Evolutionary conservation across 148 eudicot species (phyloP).

Genomic region (Rhododendron kiyosumense): DNA sequence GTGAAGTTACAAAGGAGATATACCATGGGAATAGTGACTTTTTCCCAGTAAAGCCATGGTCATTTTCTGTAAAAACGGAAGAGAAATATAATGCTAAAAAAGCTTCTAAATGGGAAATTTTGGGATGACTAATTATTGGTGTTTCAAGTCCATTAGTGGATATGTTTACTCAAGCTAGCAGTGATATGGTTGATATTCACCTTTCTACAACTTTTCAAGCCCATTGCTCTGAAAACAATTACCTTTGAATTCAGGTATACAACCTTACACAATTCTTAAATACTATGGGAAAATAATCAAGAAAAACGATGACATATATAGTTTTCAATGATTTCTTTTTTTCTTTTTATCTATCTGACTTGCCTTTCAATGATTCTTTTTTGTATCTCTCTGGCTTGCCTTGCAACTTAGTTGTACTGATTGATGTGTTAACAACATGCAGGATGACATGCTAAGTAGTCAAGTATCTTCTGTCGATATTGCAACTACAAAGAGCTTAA

Average conservation of each 20-base stretch:
- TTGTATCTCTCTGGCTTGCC: neutral
- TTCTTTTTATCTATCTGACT: neutral
- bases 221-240: constrained; percentile 31
- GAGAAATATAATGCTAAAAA: constrained; percentile 21
- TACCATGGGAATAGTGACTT: constrained; percentile 25
- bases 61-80: constrained; percentile 20
- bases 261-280: neutral
- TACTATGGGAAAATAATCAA: neutral
- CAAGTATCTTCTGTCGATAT: constrained; percentile 27
- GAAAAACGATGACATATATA: neutral
- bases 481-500: constrained; percentile 35
- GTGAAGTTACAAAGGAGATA: constrained; percentile 37
- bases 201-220: constrained; percentile 27
- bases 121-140: constrained; percentile 29
- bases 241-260: constrained; percentile 39
- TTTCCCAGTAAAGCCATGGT: constrained; percentile 23
- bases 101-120: constrained; percentile 32
- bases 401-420: neutral
- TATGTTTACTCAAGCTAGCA: constrained; percentile 32
- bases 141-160: constrained; percentile 35
- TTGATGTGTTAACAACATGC: neutral
- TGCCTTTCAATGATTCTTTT: neutral
- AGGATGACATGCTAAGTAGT: constrained; percentile 39
- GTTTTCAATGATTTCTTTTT: neutral
- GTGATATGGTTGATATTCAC: constrained; percentile 46